phyloP scores from a whole-genome alignment of 495 filamentous ascomycete species.

The Penicillium arizonense region DNA sequence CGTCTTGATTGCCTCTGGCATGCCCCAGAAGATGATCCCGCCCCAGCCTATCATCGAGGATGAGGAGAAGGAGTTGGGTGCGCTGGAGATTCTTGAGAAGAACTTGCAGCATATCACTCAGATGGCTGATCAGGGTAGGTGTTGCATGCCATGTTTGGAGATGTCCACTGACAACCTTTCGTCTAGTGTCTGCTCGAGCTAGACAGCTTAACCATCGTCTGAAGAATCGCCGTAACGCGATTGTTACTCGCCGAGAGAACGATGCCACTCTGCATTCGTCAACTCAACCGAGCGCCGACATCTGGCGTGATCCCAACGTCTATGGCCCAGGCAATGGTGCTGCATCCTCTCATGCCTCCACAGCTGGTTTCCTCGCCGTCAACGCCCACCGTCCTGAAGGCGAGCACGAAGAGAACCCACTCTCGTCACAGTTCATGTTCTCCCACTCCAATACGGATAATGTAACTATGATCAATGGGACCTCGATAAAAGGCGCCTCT shows the following conservation, averaged over 20 bases:
- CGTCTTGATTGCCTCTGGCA: constrained; percentile 74
- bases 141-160: background rate
- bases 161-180: constrained; percentile 6
- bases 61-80: constrained; percentile 80
- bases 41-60: constrained; percentile 82
- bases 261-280: constrained; percentile 39
- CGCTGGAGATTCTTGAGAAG: constrained; percentile 78
- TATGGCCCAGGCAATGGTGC: constrained; percentile 28
- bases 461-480: constrained; percentile 49
- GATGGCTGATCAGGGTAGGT: constrained; percentile 74
- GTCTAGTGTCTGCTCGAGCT: constrained; percentile 68
- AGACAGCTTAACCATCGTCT: constrained; percentile 80
- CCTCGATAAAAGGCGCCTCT: constrained; percentile 51
- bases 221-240: constrained; percentile 70
- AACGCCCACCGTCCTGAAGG: constrained; percentile 42
- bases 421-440: constrained; percentile 41
- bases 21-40: constrained; percentile 79
- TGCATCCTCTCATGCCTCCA: constrained; percentile 30
- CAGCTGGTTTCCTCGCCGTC: constrained; percentile 58
- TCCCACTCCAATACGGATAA: constrained; percentile 46
- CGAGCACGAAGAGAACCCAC: constrained; percentile 34
- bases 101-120: constrained; percentile 72
- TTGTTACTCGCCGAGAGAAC: constrained; percentile 58
- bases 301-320: constrained; percentile 38
- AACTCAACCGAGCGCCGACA: constrained; percentile 30